Percentiles rank a stretch among this genome's conserved stretches.
phyloP scores from a whole-genome alignment of 495 filamentous ascomycete genomes.

The Clavariopsis aquatica region DNA sequence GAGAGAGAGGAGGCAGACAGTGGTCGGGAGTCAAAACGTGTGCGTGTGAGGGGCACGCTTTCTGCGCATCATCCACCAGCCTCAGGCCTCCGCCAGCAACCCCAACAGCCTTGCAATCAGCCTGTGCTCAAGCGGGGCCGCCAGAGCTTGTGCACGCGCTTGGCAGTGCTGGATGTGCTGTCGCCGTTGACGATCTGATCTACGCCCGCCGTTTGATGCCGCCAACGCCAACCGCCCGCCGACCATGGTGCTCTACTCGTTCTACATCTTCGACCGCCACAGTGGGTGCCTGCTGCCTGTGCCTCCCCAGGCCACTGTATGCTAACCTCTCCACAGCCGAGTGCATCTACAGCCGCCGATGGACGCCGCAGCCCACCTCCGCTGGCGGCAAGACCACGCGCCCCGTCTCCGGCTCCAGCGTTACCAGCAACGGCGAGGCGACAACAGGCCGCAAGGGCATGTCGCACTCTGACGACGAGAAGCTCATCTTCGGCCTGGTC shows the following conservation, averaged over 20 bases:
- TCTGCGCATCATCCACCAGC: neutral
- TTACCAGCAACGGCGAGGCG: slow-evolving; percentile 40
- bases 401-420: slow-evolving; percentile 41
- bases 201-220: neutral
- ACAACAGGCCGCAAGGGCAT: slow-evolving; percentile 47
- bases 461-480: slow-evolving; percentile 83
- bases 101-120: neutral
- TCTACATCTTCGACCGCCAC: slow-evolving; percentile 98
- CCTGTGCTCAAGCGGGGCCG: neutral
- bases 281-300: slow-evolving; percentile 60
- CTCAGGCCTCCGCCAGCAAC: slow-evolving; percentile 21
- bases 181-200: neutral
- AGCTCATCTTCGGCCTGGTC: slow-evolving; percentile 93
- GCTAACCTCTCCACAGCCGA: slow-evolving; percentile 62
- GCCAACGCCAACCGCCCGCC: neutral
- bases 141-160: neutral
- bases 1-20: neutral
- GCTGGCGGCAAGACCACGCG: slow-evolving; percentile 40
- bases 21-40: neutral
- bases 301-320: too few relatives aligned
- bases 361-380: slow-evolving; percentile 58
- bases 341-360: slow-evolving; percentile 92
- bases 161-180: neutral
- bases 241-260: slow-evolving; percentile 89
- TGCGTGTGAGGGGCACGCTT: slow-evolving; percentile 1